Conservation (phyloP, 2,329 filamentous ascomycete species). For the Xylaria sp. region DNA sequence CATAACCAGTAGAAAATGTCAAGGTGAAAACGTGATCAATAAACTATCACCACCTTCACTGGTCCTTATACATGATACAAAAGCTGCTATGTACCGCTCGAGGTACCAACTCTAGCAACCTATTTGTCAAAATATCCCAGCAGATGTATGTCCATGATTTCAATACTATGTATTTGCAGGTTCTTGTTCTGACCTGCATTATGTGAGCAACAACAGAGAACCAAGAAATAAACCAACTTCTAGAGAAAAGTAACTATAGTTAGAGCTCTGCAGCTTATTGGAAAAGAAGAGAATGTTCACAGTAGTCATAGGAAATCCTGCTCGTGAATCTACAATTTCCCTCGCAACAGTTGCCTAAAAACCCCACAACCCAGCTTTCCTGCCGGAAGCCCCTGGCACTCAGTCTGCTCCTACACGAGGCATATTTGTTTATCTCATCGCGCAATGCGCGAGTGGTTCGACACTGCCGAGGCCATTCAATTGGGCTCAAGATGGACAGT, state of each 20-base stretch:
- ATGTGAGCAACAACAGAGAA: neutral
- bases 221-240: neutral
- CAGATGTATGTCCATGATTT: neutral
- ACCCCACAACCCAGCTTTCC: neutral
- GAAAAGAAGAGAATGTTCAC: neutral
- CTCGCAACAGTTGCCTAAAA: neutral
- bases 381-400: neutral
- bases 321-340: neutral
- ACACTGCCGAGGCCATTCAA: neutral
- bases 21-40: neutral
- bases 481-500: neutral
- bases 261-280: neutral
- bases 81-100: neutral
- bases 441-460: neutral
- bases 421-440: neutral
- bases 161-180: neutral
- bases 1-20: neutral
- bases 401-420: neutral
- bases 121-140: neutral
- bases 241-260: neutral
- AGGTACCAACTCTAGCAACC: neutral
- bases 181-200: neutral
- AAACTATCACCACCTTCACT: neutral
- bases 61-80: neutral
- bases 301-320: neutral